Percentiles rank a stretch among this genome's conserved stretches.
Conservation (phyloP, 148 eudicot genomes). For the Agrostemma githago region DNA sequence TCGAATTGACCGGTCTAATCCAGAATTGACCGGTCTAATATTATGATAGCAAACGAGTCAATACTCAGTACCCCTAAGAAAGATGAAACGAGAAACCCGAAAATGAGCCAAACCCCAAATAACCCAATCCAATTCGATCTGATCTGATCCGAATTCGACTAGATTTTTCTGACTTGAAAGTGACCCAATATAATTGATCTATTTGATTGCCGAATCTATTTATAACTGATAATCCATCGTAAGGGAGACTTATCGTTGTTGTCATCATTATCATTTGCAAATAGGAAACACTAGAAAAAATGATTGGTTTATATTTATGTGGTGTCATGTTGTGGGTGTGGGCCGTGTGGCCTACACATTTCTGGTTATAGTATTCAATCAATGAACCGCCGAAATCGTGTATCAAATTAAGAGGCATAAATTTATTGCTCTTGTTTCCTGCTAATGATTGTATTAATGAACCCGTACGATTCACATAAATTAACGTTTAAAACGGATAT, state of each 20-base stretch:
- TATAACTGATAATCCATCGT: background rate
- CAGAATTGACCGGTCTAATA: no score
- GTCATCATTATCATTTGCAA: slow-evolving; percentile 8
- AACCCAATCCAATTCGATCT: no score
- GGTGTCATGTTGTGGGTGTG: background rate
- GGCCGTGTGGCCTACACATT: background rate
- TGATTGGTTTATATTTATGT: slow-evolving; percentile 3
- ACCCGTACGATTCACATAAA: background rate
- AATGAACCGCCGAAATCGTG: slow-evolving; percentile 19
- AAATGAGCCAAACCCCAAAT: no score
- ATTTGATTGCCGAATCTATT: no score
- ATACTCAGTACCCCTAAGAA: no score
- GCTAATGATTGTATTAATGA: background rate
- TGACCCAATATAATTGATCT: no score
- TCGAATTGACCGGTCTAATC: no score
- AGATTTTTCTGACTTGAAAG: no score
- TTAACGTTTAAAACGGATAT: no score
- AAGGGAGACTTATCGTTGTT: background rate
- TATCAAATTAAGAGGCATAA: slow-evolving; percentile 14
- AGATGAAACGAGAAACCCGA: no score
- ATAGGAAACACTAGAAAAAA: background rate
- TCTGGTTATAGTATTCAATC: slow-evolving; percentile 14
- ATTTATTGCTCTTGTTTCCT: slow-evolving; percentile 11
- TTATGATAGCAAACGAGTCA: background rate
- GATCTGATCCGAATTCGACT: no score